Evolutionary conservation across 148 eudicot genomes (phyloP).

Genomic region (Pouteria glomerata): DNA sequence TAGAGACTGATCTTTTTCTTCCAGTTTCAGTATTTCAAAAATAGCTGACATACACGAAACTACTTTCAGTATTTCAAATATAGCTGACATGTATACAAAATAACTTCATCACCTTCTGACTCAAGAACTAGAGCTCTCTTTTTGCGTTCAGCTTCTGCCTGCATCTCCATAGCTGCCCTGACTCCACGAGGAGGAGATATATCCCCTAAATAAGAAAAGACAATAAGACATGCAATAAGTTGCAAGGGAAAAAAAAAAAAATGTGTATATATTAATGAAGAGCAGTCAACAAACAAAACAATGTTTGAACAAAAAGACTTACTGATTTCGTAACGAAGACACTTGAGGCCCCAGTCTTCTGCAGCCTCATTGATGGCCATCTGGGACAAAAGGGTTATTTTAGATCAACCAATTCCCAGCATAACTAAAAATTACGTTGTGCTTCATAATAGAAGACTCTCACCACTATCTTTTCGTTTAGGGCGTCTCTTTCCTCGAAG

Average conservation of each 20-base stretch:
- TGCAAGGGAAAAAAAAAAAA: no score
- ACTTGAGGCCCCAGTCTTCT: slow-evolving; percentile 75
- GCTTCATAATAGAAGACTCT: background rate
- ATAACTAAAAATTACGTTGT: background rate
- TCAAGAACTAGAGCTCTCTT: slow-evolving; percentile 88
- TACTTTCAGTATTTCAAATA: background rate
- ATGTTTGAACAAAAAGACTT: slow-evolving; percentile 14
- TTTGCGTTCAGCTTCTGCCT: slow-evolving; percentile 97
- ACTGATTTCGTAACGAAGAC: slow-evolving; percentile 97
- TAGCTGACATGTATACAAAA: background rate
- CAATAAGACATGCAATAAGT: background rate
- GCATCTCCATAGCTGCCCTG: slow-evolving; percentile 93
- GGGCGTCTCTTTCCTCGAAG: slow-evolving; percentile 87
- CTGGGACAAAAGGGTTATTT: slow-evolving; percentile 25
- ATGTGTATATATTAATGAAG: background rate
- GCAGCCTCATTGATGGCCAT: slow-evolving; percentile 85
- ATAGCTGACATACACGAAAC: background rate
- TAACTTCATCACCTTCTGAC: slow-evolving; percentile 68
- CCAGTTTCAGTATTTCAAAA: background rate
- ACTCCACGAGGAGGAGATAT: slow-evolving; percentile 88
- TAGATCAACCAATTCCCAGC: background rate
- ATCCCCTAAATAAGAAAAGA: slow-evolving; percentile 56
- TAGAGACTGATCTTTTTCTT: background rate
- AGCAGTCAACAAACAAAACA: background rate
- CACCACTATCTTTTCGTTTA: slow-evolving; percentile 92